A percentile compares a stretch with the other conserved stretches of the same genome.
phyloP scores from a whole-genome alignment of 257 asterid species.

The Ophiorrhiza pumila region DNA sequence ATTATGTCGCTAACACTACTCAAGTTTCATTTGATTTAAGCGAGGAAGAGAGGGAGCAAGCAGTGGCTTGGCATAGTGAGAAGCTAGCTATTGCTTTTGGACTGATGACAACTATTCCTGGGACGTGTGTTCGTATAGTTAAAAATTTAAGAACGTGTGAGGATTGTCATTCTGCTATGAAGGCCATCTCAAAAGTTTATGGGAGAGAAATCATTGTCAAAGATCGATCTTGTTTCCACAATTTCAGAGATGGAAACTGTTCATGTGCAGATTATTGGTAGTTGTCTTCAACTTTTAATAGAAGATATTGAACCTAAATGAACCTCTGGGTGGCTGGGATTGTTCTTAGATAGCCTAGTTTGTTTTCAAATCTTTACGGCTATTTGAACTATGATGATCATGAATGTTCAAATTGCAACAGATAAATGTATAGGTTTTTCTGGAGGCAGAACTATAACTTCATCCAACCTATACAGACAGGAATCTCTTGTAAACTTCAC shows the following conservation, averaged over 20 bases:
- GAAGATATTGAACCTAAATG: neutral
- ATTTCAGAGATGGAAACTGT: conserved; percentile 50
- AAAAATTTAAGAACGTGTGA: conserved; percentile 61
- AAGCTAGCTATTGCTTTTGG: conserved; percentile 60
- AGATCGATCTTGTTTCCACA: conserved; percentile 59
- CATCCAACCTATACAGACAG: too few species aligned
- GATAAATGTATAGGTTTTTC: neutral
- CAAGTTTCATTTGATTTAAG: too few species aligned
- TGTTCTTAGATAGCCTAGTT: neutral
- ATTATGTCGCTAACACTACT: conserved; percentile 45
- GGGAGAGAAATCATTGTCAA: conserved; percentile 51
- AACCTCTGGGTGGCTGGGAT: neutral
- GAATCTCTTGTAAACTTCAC: too few species aligned
- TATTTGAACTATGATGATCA: too few species aligned
- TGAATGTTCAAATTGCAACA: too few species aligned
- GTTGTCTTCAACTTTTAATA: neutral
- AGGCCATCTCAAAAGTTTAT: too few species aligned
- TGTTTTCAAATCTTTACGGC: neutral
- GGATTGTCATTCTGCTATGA: conserved; percentile 55
- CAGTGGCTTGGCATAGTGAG: too few species aligned
- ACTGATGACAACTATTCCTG: conserved; percentile 37
- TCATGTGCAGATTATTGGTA: conserved; percentile 66
- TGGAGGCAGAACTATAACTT: neutral
- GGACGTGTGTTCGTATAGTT: conserved; percentile 39
- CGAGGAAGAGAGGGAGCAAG: too few species aligned